A percentile compares a stretch with the other conserved stretches of the same genome.
Evolutionary conservation across 805 yeast species (phyloP).

Genomic region (Yamadazyma philogaea): DNA sequence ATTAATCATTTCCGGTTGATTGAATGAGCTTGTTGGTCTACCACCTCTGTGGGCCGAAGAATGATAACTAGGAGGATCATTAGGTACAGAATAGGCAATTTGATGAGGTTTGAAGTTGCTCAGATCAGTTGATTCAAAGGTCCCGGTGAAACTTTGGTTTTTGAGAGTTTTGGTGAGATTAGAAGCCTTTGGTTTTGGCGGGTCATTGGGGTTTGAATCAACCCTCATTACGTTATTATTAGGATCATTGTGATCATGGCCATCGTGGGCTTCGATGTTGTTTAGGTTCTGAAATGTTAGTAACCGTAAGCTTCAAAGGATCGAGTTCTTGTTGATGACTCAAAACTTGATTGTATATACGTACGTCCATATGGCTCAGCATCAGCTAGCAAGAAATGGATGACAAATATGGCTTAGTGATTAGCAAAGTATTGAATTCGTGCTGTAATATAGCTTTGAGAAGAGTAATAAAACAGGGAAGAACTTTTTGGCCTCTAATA

Average conservation of each 20-base stretch:
- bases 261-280: conserved; percentile 1
- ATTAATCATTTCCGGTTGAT: not conserved
- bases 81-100: conserved; percentile 12
- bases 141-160: conserved; percentile 1
- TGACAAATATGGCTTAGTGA: not conserved
- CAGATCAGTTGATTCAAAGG: not conserved
- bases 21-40: not conserved
- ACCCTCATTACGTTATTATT: conserved; percentile 8
- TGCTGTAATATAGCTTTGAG: not conserved
- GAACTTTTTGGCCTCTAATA: not conserved
- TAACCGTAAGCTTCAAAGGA: not conserved
- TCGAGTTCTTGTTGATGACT: not conserved
- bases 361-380: conserved; percentile 7
- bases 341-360: not conserved
- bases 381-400: not conserved
- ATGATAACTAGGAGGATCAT: conserved; percentile 15
- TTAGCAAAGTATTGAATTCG: not conserved
- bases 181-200: conserved; percentile 16
- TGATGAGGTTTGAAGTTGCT: not conserved
- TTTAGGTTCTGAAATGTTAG: conserved; percentile 7
- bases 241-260: not conserved
- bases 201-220: conserved; percentile 5
- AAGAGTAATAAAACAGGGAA: not conserved
- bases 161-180: conserved; percentile 33
- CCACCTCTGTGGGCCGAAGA: not conserved